Evolutionary conservation across 2,329 filamentous ascomycete genomes (phyloP).

Genomic region (Fusarium neocosmosporiellum): DNA sequence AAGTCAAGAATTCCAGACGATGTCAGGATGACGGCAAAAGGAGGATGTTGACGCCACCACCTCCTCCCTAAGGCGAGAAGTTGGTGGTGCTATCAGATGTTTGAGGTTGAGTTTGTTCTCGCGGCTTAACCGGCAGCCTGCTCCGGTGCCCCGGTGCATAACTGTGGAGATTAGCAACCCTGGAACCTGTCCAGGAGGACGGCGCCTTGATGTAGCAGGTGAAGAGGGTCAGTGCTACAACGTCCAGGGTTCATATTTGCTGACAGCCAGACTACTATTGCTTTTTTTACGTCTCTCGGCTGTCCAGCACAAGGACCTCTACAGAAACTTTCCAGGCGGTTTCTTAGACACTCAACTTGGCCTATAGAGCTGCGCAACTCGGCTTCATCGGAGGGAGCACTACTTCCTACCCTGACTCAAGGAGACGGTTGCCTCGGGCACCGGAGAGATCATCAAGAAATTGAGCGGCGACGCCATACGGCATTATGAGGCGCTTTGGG

Average conservation of each 20-base stretch:
- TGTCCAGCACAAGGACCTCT: too few relatives aligned
- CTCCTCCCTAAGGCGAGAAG: background rate
- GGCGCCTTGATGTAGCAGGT: too few relatives aligned
- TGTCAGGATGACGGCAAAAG: background rate
- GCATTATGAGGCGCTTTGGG: too few relatives aligned
- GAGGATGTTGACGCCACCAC: background rate
- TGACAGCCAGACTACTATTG: too few relatives aligned
- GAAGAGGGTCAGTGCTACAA: too few relatives aligned
- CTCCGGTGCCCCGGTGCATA: background rate
- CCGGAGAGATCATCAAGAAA: background rate
- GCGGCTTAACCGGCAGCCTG: background rate
- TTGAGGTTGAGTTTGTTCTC: background rate
- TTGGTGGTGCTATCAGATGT: background rate
- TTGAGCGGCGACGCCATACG: background rate
- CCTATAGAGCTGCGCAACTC: background rate
- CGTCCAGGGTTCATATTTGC: too few relatives aligned
- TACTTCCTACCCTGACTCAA: background rate
- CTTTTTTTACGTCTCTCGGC: too few relatives aligned
- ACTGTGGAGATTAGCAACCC: background rate
- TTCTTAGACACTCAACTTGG: background rate
- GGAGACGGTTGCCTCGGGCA: background rate
- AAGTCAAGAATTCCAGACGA: background rate
- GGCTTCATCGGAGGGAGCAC: background rate
- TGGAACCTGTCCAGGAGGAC: background rate
- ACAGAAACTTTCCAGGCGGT: too few relatives aligned